phyloP scores from a whole-genome alignment of 2,329 filamentous ascomycete genomes.

The Alternaria rosae region DNA sequence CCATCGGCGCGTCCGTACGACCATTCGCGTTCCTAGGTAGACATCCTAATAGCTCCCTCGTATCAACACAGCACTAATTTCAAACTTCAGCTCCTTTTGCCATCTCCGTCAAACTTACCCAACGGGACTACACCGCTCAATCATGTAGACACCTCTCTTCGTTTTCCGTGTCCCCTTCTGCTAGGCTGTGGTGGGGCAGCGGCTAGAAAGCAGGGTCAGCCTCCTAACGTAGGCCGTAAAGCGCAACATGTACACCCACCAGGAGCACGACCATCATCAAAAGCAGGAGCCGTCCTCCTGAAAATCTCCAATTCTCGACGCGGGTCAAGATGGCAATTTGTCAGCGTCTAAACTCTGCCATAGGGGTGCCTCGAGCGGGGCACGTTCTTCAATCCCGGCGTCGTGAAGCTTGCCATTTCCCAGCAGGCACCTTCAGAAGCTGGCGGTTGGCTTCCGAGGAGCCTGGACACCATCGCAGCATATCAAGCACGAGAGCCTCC shows the following conservation, averaged over 20 bases:
- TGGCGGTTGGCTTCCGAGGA: not conserved
- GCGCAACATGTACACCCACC: not conserved
- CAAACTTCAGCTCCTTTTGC: not conserved
- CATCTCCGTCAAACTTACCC: not conserved
- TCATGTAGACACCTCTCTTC: not conserved
- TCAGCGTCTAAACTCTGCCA: not conserved
- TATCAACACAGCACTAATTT: not conserved
- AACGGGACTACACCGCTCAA: not conserved
- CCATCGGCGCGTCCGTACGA: not conserved
- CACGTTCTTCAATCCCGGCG: not conserved
- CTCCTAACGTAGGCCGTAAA: not conserved
- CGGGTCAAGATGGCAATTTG: not conserved
- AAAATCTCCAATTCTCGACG: not conserved
- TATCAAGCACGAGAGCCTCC: not conserved
- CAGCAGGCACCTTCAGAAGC: not conserved
- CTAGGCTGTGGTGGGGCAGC: not conserved
- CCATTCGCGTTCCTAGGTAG: not conserved
- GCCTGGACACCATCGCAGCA: not conserved
- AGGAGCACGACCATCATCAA: not conserved
- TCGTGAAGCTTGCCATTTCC: not conserved
- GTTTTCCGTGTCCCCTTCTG: not conserved
- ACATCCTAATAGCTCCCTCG: not conserved
- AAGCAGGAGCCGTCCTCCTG: not conserved
- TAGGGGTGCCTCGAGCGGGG: not conserved
- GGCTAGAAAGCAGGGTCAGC: not conserved